Conservation (phyloP, 345 rosid genomes). For the Eucalyptus camaldulensis region DNA sequence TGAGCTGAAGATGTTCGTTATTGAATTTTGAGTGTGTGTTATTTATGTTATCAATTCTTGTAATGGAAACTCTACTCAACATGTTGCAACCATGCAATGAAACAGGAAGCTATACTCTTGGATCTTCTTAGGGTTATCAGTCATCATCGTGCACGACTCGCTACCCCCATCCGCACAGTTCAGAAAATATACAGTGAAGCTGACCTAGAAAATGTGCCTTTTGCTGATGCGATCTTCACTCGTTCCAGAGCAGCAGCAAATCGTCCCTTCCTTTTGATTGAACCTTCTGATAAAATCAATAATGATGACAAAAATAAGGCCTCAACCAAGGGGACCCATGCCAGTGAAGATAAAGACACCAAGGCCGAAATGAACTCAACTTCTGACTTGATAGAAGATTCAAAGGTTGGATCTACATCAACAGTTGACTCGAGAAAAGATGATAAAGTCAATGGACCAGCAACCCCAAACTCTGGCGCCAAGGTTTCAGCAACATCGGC, state of each 20-base stretch:
- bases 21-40: not conserved
- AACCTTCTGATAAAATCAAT: constrained; percentile 61
- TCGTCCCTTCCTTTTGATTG: constrained; percentile 57
- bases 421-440: constrained; percentile 16
- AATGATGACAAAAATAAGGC: constrained; percentile 45
- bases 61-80: not conserved
- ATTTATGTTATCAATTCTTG: not conserved
- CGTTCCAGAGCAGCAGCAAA: constrained; percentile 35
- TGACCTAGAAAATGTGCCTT: constrained; percentile 58
- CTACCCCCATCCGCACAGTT: constrained; percentile 88
- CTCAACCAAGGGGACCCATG: constrained; percentile 9
- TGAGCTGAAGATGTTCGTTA: not conserved
- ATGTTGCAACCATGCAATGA: not conserved
- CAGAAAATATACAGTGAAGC: constrained; percentile 64
- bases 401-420: constrained; percentile 10
- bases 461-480: constrained; percentile 8
- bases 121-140: constrained; percentile 88
- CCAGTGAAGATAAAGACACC: constrained; percentile 36
- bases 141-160: constrained; percentile 83
- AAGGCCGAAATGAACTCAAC: constrained; percentile 25
- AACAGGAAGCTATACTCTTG: constrained; percentile 83
- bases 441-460: constrained; percentile 5
- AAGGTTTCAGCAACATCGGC: not conserved
- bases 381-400: constrained; percentile 10
- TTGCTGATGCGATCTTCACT: constrained; percentile 42